These are phyloP conservation scores for Nemania serpens DNA, from an alignment of 2,329 filamentous ascomycete genomes.

Conservation along the genomic window DNA sequence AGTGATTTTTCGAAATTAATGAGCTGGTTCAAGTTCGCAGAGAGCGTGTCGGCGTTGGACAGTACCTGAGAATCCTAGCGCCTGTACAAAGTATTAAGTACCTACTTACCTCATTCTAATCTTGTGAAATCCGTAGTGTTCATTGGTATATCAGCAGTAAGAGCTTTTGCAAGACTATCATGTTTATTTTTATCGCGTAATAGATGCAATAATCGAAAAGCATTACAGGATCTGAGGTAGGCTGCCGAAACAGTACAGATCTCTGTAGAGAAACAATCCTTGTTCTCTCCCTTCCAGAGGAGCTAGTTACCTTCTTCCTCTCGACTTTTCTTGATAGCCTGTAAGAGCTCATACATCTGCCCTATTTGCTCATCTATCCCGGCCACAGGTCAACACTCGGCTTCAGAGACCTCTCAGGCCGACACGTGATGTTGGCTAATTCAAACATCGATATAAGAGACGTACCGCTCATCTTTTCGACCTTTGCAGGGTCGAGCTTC, in stretches of 20 bases:
- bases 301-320: conserved; percentile 31
- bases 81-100: too few species aligned
- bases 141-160: background rate
- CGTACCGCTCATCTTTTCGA: conserved; percentile 93
- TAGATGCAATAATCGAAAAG: background rate
- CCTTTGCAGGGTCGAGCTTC: conserved; percentile 79
- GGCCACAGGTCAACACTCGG: conserved; percentile 13
- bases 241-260: background rate
- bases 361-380: conserved; percentile 83
- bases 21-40: too few species aligned
- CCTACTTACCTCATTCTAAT: background rate
- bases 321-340: conserved; percentile 64
- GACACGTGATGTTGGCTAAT: background rate
- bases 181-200: background rate
- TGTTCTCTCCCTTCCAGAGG: background rate
- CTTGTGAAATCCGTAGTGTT: background rate
- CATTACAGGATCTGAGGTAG: background rate
- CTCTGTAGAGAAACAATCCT: background rate
- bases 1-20: too few species aligned
- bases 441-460: conserved; percentile 24
- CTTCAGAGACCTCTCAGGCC: background rate
- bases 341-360: conserved; percentile 94
- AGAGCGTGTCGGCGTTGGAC: too few species aligned
- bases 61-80: too few species aligned
- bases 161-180: background rate